Base-by-base conservation (phyloP, 768 basidiomycete species). In the Gyrodon lividus region DNA sequence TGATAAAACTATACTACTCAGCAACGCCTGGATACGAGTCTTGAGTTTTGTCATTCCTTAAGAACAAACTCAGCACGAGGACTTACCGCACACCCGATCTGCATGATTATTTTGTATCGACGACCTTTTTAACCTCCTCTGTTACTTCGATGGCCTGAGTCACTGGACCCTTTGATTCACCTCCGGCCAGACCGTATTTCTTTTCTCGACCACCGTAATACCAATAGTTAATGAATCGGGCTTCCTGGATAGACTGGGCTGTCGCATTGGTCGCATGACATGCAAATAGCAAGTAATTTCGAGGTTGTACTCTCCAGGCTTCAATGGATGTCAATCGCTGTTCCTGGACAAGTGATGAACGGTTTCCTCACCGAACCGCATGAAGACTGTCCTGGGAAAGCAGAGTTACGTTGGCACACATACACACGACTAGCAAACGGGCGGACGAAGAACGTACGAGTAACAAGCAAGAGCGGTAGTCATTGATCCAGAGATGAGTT, bases 401-500 rank as follows among this genome's bases (percentile, higher is more conserved):
- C 17, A 42, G 30, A 33, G 33, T 59, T 46, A 57, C 54, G 50
- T 34, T 19, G 38, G n/a, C n/a, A n/a, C n/a, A n/a, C n/a, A n/a
- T 10, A 9, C 28, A 39, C 35, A 54, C 50, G 52, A 48, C 50
- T 30, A 24, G 19, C 19, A 38, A 44, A 54, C 39, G 41, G 54
- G 39, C 20, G 53, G 26, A 26, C 54, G 30, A n/a, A 37, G 28
- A 43, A 86, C 93, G 73, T 66, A 98, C 95, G 96, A 98, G 72
- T 99, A 99, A 52, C 76, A 79, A 8, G 84, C 80, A 37, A 99
- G 80, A 20, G 96, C 90, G 40, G 90, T 83, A 2, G 93, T 95
- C 96, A 99, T 99, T 30, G 93, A 82, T 14, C 95, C 96, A 44
- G 95, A 98, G 60, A 99, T 99, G 66, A 92, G 79, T 61, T 97